Evolutionary conservation across 768 basidiomycete genomes (phyloP), one percentile per base, ranked within the genome.

Genomic region (Leccinum barrowsii): DNA sequence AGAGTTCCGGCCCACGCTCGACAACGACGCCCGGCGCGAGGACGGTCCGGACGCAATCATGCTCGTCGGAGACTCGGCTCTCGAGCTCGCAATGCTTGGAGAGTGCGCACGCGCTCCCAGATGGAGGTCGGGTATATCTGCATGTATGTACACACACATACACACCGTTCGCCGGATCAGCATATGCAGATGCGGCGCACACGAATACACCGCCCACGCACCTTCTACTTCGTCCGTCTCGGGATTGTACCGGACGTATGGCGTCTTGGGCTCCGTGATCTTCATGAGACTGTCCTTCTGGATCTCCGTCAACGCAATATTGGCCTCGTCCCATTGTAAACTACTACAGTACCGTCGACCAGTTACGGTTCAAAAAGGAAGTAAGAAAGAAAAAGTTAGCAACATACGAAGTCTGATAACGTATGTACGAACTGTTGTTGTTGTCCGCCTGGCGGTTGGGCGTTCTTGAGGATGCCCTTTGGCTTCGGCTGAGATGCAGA

Each of bases 251-350:
- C 92, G 80, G 55, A 98, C 94, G 74, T 90, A 98, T 2, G 94
- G 94, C 10, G 94, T 98, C 82, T 98, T 98, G 54, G 94, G 94
- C 68, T 98, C 94, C 2, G 92, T 94, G 68, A 98, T 98, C 84
- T 97, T 98, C 94, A 97, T 98, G 69, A 94, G 77, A 62, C 92
- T 94, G 68, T 96, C 94, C 74, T 96, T 96, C 80, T 90, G 85
- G 63, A 93, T 86, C 74, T 98, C 94, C 1, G 94, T 97, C 67
- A 91, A 73, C 24, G 92, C 91, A 35, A 98, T 80, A 70, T 97
- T 98, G 71, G 85, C 91, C 68, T 98, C 94, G 69, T 98, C 95
- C 94, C 94, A 98, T 69, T 92, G 90, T 67, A 97, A 69, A 65
- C 87, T 94, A 63, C 82, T 80, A 55, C 7, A 59, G 21, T 62